A percentile compares a stretch with the other conserved stretches of the same genome.
Conservation (phyloP, 495 filamentous ascomycete genomes). For the Neurospora intermedia region DNA sequence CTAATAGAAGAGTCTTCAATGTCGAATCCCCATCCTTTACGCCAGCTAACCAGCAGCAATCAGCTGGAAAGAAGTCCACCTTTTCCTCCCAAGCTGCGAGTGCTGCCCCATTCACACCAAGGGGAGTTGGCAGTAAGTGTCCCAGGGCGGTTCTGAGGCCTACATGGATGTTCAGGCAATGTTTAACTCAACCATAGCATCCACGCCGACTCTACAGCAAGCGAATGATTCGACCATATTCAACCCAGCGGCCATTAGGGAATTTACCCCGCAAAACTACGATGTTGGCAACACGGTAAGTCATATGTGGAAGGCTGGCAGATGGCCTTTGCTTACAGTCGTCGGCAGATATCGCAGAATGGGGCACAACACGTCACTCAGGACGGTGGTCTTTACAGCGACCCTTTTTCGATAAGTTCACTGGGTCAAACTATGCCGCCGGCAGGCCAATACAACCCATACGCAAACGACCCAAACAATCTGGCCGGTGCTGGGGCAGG, state of each 20-base stretch:
- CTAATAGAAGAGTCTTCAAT: slow-evolving; percentile 70
- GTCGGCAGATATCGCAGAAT: slow-evolving; percentile 3
- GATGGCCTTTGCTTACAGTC: slow-evolving; percentile 1
- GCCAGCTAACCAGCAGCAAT: slow-evolving; percentile 44
- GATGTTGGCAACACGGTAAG: slow-evolving; percentile 54
- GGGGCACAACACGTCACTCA: slow-evolving; percentile 10
- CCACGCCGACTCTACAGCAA: slow-evolving; percentile 24
- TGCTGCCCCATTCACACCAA: slow-evolving; percentile 87
- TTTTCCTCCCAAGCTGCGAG: slow-evolving; percentile 79
- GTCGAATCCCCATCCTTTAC: slow-evolving; percentile 96
- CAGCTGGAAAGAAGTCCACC: slow-evolving; percentile 45
- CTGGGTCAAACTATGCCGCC: slow-evolving; percentile 42
- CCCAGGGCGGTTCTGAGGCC: slow-evolving; percentile 3
- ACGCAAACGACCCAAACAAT: slow-evolving; percentile 45
- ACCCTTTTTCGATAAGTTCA: slow-evolving; percentile 51
- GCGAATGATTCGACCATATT: slow-evolving; percentile 32
- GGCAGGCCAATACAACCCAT: slow-evolving; percentile 49
- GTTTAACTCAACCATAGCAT: slow-evolving; percentile 11
- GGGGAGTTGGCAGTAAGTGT: slow-evolving; percentile 28
- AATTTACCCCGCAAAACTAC: slow-evolving; percentile 74
- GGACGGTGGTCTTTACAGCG: slow-evolving; percentile 28
- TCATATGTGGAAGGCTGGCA: not conserved
- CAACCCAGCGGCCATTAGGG: slow-evolving; percentile 51
- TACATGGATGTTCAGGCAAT: not conserved
- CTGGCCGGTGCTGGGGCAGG: slow-evolving; percentile 37